Conservation (phyloP, 2,329 filamentous ascomycete species). For the Fusarium dimerum region DNA sequence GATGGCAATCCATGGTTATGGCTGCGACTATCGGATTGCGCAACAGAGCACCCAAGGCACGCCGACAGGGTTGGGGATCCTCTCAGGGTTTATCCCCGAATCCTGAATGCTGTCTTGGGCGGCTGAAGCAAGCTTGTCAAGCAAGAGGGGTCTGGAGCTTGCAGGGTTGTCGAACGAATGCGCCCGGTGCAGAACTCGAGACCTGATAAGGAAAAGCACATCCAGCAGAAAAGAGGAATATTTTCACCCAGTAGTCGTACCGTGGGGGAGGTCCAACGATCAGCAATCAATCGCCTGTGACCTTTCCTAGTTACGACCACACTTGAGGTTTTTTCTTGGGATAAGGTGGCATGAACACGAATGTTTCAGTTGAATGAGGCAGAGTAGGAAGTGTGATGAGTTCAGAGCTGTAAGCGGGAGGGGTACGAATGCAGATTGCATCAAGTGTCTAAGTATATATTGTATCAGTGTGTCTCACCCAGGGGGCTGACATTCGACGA, state of each 20-base stretch:
- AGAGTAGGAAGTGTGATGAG: conserved; percentile 9
- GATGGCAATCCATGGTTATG: conserved; percentile 23
- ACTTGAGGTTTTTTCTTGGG: conserved; percentile 14
- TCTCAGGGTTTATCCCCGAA: conserved; percentile 10
- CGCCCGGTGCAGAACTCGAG: conserved; percentile 16
- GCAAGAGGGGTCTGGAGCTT: conserved; percentile 6
- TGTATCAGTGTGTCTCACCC: conserved; percentile 13
- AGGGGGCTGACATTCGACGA: conserved; percentile 4
- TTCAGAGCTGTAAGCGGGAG: neutral
- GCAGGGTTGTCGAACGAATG: conserved; percentile 7
- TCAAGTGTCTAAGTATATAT: conserved; percentile 3
- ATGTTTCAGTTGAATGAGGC: conserved; percentile 9
- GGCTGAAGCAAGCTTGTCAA: neutral
- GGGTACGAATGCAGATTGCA: neutral
- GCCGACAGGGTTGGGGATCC: conserved; percentile 18
- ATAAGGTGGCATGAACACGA: conserved; percentile 20
- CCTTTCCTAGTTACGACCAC: conserved; percentile 11
- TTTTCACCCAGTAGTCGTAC: too few species aligned
- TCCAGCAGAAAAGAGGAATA: conserved; percentile 10
- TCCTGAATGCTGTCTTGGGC: too few species aligned
- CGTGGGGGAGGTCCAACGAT: neutral
- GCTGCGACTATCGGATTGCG: conserved; percentile 26
- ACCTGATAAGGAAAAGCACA: conserved; percentile 6
- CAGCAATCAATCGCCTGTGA: conserved; percentile 18
- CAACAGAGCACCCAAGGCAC: conserved; percentile 16